These are phyloP conservation scores for Scheffersomyces lignosus DNA, from an alignment of 805 yeast species.

Conservation along the genomic window DNA sequence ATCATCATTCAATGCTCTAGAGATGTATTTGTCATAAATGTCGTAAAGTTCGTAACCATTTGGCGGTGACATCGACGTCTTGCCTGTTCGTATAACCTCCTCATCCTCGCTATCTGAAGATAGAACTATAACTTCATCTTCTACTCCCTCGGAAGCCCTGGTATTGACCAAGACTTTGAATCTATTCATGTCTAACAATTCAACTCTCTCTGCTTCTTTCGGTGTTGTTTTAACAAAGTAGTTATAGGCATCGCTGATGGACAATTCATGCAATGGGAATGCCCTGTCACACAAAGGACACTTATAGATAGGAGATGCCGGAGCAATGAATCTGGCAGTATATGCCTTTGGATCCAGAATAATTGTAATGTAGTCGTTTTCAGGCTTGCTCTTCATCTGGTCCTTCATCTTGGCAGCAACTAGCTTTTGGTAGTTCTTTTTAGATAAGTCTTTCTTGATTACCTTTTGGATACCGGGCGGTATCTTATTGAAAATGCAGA, in stretches of 20 bases:
- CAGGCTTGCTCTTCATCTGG: no score
- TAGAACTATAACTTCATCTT: constrained; percentile 27
- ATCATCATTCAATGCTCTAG: no score
- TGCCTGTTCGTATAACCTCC: no score
- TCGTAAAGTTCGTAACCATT: no score
- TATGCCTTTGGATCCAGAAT: not conserved
- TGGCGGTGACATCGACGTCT: no score
- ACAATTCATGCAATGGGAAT: constrained; percentile 34
- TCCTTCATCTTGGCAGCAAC: constrained; percentile 6
- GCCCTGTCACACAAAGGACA: constrained; percentile 42
- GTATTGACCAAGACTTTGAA: constrained; percentile 33
- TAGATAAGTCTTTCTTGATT: constrained; percentile 26
- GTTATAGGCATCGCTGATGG: constrained; percentile 40
- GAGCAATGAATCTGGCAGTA: not conserved
- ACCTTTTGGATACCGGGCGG: constrained; percentile 23
- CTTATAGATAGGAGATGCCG: constrained; percentile 25
- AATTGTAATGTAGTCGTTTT: not conserved
- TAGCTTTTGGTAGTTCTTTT: constrained; percentile 10
- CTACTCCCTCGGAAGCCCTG: constrained; percentile 6
- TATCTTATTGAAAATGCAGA: constrained; percentile 39
- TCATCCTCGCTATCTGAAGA: constrained; percentile 31
- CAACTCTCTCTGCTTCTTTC: constrained; percentile 30
- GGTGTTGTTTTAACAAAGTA: constrained; percentile 43
- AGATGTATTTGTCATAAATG: no score
- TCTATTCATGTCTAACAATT: constrained; percentile 33